Evolutionary conservation across 108 stramenopile species (phyloP).

Genomic region (Cyclotella baltica): DNA sequence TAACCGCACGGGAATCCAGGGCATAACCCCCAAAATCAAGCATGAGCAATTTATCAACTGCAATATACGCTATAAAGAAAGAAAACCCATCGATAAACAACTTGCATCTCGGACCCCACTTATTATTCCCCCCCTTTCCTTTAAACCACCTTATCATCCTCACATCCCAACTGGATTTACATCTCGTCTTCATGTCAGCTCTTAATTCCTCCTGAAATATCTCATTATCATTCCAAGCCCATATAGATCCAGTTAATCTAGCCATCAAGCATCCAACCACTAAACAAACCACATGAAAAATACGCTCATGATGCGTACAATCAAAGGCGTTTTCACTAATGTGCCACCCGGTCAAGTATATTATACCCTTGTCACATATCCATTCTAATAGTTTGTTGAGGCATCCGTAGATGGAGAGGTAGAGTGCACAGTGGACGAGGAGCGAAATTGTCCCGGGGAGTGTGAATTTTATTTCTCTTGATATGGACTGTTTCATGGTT

Average conservation of each 20-base stretch:
- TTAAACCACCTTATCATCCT: not conserved
- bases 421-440: constrained; percentile 6
- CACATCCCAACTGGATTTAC: not conserved
- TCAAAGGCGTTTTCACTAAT: constrained; percentile 4
- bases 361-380: not conserved
- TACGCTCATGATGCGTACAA: constrained; percentile 4
- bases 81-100: not conserved
- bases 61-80: not conserved
- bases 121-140: not conserved
- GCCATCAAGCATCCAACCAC: not conserved
- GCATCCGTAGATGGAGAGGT: constrained; percentile 2
- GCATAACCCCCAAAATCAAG: not conserved
- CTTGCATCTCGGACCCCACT: not conserved
- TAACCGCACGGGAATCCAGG: not conserved
- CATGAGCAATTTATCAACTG: not conserved
- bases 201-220: not conserved
- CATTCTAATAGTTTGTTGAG: not conserved
- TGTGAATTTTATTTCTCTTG: not conserved
- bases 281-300: not conserved
- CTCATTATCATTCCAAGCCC: constrained; percentile 4
- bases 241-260: not conserved
- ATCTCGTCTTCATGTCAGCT: not conserved
- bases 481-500: not conserved
- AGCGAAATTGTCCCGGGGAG: not conserved
- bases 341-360: not conserved